Evolutionary conservation across 164 flowering plant species (phyloP).

Genomic region (Vitis labrusca): DNA sequence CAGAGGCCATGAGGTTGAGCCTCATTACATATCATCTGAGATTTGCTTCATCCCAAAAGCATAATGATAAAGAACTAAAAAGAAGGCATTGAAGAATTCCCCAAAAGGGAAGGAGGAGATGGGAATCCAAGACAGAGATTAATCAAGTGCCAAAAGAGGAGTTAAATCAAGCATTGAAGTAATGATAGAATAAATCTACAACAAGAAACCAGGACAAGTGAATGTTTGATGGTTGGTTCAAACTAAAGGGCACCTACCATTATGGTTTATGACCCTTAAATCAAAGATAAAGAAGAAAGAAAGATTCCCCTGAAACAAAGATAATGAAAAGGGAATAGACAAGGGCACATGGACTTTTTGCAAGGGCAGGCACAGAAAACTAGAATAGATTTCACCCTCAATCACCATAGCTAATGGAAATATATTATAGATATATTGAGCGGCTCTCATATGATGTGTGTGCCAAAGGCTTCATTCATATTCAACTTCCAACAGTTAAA

Average conservation of each 20-base stretch:
- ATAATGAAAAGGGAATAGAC: neutral
- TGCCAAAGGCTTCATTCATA: neutral
- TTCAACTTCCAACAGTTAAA: too few relatives aligned
- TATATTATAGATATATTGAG: neutral
- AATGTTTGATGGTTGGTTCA: slow-evolving; percentile 10
- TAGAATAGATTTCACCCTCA: neutral
- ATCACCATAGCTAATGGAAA: neutral
- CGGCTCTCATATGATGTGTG: neutral
- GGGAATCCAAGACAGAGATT: too few relatives aligned
- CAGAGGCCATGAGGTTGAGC: too few relatives aligned
- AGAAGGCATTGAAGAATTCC: too few relatives aligned
- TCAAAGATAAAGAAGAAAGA: neutral
- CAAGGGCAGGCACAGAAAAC: slow-evolving; percentile 22
- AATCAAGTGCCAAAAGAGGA: too few relatives aligned
- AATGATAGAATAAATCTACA: too few relatives aligned
- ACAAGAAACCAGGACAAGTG: neutral
- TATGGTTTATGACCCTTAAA: slow-evolving; percentile 1
- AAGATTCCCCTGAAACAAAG: slow-evolving; percentile 5
- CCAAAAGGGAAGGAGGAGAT: too few relatives aligned
- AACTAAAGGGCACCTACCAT: slow-evolving; percentile 7
- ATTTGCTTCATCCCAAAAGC: too few relatives aligned
- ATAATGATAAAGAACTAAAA: too few relatives aligned
- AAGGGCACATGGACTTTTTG: slow-evolving; percentile 15
- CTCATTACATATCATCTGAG: too few relatives aligned
- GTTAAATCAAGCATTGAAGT: too few relatives aligned